These are phyloP conservation scores for Mercurialis annua DNA, from an alignment of 345 rosid species.

Conservation along the genomic window DNA sequence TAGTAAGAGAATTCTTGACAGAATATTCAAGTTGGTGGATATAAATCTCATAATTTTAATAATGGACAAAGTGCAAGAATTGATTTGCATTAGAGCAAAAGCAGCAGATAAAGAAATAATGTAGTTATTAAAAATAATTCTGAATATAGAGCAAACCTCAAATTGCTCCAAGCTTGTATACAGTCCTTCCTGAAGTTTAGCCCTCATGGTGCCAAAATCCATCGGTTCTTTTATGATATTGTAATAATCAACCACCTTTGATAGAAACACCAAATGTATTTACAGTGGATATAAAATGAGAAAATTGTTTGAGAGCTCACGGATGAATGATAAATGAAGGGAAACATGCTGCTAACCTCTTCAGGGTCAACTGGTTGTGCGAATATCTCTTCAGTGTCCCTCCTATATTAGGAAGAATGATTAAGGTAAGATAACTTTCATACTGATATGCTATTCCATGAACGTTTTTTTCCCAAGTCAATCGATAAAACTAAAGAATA, in stretches of 20 bases:
- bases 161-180: constrained; percentile 25
- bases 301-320: not conserved
- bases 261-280: not conserved
- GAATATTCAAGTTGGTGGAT: not conserved
- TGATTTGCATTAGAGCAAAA: not conserved
- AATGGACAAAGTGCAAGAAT: too few relatives aligned
- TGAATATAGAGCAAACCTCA: constrained; percentile 19
- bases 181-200: constrained; percentile 32
- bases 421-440: not conserved
- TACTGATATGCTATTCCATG: not conserved
- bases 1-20: not conserved
- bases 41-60: too few relatives aligned
- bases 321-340: not conserved
- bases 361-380: constrained; percentile 27
- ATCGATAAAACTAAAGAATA: not conserved
- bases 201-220: constrained; percentile 35
- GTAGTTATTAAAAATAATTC: not conserved
- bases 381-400: constrained; percentile 26
- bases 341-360: constrained; percentile 15
- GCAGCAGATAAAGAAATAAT: not conserved
- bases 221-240: constrained; percentile 27
- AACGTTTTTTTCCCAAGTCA: not conserved
- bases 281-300: not conserved
- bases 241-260: constrained; percentile 24
- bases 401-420: constrained; percentile 12